These are phyloP conservation scores for Syncephalastrum monosporum DNA, from an alignment of 371 early-diverging fungal genomes.

Conservation along the genomic window DNA sequence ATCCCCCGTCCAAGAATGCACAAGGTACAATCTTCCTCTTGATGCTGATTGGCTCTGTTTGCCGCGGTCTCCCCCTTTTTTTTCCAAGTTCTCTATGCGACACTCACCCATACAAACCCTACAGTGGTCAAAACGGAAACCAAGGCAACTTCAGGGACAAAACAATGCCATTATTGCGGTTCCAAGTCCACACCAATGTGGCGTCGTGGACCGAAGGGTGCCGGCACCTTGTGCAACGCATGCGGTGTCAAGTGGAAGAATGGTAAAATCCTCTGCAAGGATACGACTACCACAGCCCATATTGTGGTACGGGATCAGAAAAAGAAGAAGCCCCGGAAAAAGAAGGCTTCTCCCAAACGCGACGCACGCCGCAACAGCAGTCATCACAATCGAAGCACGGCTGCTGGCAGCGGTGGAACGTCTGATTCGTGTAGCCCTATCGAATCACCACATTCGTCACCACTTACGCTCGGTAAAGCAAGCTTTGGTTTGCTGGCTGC, in stretches of 20 bases:
- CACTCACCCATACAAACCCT: no score
- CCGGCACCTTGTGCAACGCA: conserved; percentile 82
- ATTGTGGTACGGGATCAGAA: not conserved
- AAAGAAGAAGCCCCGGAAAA: not conserved
- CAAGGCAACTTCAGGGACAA: conserved; percentile 7
- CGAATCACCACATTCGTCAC: conserved; percentile 13
- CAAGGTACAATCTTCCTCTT: no score
- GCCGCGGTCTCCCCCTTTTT: not conserved
- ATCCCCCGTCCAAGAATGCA: not conserved
- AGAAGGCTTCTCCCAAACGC: conserved; percentile 4
- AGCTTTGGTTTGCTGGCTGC: conserved; percentile 4
- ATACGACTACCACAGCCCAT: no score
- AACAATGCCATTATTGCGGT: conserved; percentile 71
- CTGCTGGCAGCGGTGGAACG: conserved; percentile 5
- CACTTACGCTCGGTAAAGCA: not conserved
- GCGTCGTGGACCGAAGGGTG: conserved; percentile 81
- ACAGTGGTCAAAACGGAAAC: no score
- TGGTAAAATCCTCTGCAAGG: conserved; percentile 53
- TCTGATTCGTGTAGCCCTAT: conserved; percentile 5
- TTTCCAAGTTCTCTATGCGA: no score
- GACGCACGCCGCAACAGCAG: not conserved
- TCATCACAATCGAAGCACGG: not conserved
- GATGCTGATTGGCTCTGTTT: conserved; percentile 1
- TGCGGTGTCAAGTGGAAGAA: conserved; percentile 89
- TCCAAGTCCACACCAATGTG: conserved; percentile 84